Evolutionary conservation across 2,329 filamentous ascomycete genomes (phyloP), one percentile per base, ranked within the genome.

Genomic region (Ilyonectria destructans): DNA sequence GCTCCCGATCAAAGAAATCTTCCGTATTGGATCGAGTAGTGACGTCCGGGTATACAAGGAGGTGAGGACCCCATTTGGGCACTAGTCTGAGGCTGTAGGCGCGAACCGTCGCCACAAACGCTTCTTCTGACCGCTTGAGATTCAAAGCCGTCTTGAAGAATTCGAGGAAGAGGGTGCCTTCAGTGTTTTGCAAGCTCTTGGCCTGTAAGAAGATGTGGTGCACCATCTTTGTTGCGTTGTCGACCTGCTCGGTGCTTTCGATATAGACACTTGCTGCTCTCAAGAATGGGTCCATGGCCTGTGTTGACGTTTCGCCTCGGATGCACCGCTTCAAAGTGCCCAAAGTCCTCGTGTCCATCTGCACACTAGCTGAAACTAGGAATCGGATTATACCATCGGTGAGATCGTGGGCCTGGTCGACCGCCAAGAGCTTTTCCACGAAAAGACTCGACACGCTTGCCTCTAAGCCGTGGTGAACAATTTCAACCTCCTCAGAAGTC

Each of bases 361-460:
- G 73, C 1, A 82, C 78, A 62, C 87, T 85, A 21, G 87, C 81
- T n/a, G 82, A 79, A 48, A 93, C 80, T 40, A 94, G 83, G 4
- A 85, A 82, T 43, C 80, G 80, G 56, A 95, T 77, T 59, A 95
- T 91, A 13, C 80, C 82, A 57, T 87, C 83, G 2, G 87, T 89
- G 2, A 83, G 82, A 2, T 76, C 69, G 0, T 80, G 78, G 61
- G 89, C 90, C 74, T 91, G 88, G 69, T 91, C 86, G 56, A 92
- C 84, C 21, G 84, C 82, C 31, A 95, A 83, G 29, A 95, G 83
- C 77, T 92, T 93, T 75, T 90, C 89, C 26, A 92, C 77, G 59
- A 92, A 89, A n/a, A 90, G 81, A 69, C 87, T 89, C 21, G 71
- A 62, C 2, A 71, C 57, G 3, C 75, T 74, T 2, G 69, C 66